Evolutionary conservation across 1,284 basidiomycete species (phyloP), one percentile per base, ranked within the genome.

Genomic region (Prillingera fragicola): DNA sequence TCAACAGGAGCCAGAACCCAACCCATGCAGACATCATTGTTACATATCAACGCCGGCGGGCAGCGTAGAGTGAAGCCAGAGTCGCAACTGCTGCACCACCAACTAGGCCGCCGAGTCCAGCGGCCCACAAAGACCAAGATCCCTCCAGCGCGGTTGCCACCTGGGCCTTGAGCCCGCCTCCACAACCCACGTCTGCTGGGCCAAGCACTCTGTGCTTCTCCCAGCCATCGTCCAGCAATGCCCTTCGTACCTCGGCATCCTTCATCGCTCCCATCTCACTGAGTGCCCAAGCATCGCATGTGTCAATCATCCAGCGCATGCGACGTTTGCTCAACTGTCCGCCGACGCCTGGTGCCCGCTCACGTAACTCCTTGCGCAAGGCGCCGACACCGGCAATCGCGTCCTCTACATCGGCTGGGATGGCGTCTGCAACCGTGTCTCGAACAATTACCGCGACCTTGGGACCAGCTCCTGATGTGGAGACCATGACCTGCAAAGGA

Each of bases 221-320:
- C 72, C 72, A 74, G 0, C 75, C 68, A 56, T 70, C 51, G 32
- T 54, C 61, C 55, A 63, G 60, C 13, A 63, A 50, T 48, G 14
- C 50, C 37, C 43, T 60, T 54, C 59, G 71, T 38, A 54, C 59
- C 34, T 43, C 41, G 18, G 53, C 60, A 26, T 71, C 65, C 10
- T 59, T 60, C 52, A 73, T 67, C 33, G 45, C 45, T 9, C 55
- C 59, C 55, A 67, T 61, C 48, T 65, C 60, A 17, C 67, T 67
- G 29, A 75, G 50, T 5, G 54, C 44, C 57, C 91, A 97, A 27
- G 75, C 71, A 50, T 89, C 87, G 71, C 91, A 96, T 5, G 96
- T 75, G 43, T 80, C 78, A 22, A 87, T 82, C 87, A 97, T 96
- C 92, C 91, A 97, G 54, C 79, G 78, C 94, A 98, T 98, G 62